Evolutionary conservation across 176 grass and related monocot genomes (phyloP).

Genomic region (Secale cereale): DNA sequence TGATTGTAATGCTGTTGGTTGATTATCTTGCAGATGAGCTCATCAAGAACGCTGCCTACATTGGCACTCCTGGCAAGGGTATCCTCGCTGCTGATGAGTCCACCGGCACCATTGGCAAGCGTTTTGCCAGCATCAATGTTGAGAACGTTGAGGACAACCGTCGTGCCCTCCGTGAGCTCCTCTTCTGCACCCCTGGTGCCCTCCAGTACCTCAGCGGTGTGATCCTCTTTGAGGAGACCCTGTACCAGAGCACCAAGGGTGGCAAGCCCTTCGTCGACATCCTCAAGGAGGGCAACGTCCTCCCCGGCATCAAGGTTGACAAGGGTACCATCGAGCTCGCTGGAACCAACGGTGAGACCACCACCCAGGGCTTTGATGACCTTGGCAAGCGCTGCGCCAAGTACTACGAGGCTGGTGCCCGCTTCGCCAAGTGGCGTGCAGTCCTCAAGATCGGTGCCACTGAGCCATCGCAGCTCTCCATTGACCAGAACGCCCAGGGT

Average conservation of each 20-base stretch:
- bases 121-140: conserved; percentile 80
- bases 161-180: conserved; percentile 72
- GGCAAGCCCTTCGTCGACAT: conserved; percentile 83
- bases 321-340: conserved; percentile 74
- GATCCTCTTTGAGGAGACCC: conserved; percentile 92
- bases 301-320: conserved; percentile 87
- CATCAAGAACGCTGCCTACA: conserved; percentile 87
- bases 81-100: conserved; percentile 87
- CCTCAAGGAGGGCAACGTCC: conserved; percentile 54
- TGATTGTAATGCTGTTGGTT: neutral
- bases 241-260: conserved; percentile 88
- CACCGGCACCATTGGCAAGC: conserved; percentile 89
- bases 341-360: conserved; percentile 84
- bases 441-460: conserved; percentile 79
- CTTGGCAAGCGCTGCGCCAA: conserved; percentile 87
- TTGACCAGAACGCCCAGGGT: conserved; percentile 76
- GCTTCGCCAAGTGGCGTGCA: conserved; percentile 93
- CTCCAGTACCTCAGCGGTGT: conserved; percentile 62
- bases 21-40: conserved; percentile 59
- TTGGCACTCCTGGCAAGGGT: conserved; percentile 89
- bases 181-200: conserved; percentile 71
- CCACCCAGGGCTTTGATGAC: conserved; percentile 84
- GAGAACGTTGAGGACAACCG: conserved; percentile 91
- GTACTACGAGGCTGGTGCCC: conserved; percentile 81
- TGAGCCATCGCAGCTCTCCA: conserved; percentile 75